Percentiles rank a stretch among this genome's conserved stretches.
Evolutionary conservation across 2,329 filamentous ascomycete species (phyloP).

Genomic region (Coleophoma eucalyptorum): DNA sequence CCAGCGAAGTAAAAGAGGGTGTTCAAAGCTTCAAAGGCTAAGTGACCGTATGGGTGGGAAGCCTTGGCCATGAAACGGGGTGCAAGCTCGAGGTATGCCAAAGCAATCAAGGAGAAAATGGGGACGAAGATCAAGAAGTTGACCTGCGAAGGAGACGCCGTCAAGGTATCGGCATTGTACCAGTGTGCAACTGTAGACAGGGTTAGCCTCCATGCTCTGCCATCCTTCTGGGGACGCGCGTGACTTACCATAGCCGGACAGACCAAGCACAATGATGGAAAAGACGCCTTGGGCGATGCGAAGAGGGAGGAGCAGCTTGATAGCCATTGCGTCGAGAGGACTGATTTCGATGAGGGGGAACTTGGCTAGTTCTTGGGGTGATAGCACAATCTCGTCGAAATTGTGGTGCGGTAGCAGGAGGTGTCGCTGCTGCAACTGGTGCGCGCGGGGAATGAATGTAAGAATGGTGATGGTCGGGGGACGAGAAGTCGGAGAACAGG

Average conservation of each 20-base stretch:
- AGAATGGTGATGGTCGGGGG: conserved; percentile 2
- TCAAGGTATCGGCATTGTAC: conserved; percentile 53
- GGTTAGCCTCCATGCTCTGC: background rate
- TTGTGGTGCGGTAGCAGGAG: conserved; percentile 1
- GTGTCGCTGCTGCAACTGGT: conserved; percentile 14
- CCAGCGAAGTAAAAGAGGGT: conserved; percentile 55
- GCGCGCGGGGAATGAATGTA: conserved; percentile 15
- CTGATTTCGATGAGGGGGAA: background rate
- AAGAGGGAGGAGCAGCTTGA: conserved; percentile 36
- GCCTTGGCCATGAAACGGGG: conserved; percentile 35
- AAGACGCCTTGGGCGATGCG: conserved; percentile 43
- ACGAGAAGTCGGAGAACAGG: background rate
- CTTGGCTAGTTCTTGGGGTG: conserved; percentile 2
- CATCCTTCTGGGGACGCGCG: background rate
- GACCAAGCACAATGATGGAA: conserved; percentile 39
- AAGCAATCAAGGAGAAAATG: conserved; percentile 49
- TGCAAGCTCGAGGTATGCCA: conserved; percentile 48
- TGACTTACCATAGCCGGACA: conserved; percentile 45
- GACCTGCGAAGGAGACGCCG: conserved; percentile 50
- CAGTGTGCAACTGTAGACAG: conserved; percentile 49
- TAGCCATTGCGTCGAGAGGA: conserved; percentile 30
- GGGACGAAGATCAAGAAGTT: conserved; percentile 55
- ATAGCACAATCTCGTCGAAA: background rate
- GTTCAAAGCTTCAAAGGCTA: conserved; percentile 48
- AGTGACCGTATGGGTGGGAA: conserved; percentile 43